Evolutionary conservation across 805 yeast genomes (phyloP), one percentile per base, ranked within the genome.

Genomic region (Zygosaccharomyces pseudorouxii): DNA sequence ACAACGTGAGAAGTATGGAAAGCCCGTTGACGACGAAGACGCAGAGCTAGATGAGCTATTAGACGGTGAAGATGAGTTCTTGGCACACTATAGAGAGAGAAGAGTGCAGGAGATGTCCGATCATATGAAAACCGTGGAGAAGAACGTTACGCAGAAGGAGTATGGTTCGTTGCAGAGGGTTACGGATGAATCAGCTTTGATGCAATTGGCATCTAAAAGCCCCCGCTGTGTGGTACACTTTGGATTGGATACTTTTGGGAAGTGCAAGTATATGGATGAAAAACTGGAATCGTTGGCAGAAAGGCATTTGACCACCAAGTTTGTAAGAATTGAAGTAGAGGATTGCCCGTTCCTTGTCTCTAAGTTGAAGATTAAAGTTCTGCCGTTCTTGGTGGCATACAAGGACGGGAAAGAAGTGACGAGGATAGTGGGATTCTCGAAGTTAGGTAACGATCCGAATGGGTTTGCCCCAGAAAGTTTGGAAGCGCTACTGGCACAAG

Each of bases 301-400:
- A 49, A 78, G 76, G 53, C 86, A 87, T 65, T 59, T 83, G 41
- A 68, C 71, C 2, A 71, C 86, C 1, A 72, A 71, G 48, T 78
- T 84, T 50, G 64, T 76, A 18, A 72, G 76, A 40, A 75, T 85
- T 3, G 71, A 75, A 47, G 96, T 86, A 0, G 76, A 72, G 30
- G 68, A 76, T 33, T 85, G 90, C 1, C 89, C 95, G 3, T 88
- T 88, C 59, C 68, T 89, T 39, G 88, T 81, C 4, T 68, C 79
- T 2, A 81, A 79, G 59, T 72, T 89, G 35, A 69, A 72, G 2
- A 73, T 89, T 43, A 79, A 83, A 60, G 81, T 84, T 9, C 70
- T 88, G 4, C 96, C 96, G 0, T 82, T 81, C 54, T 81, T 87
- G 2, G 65, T 84, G 1, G 71, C 80, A 7, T 88, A 82, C 59